Evolutionary conservation across 441 rosid genomes (phyloP), one percentile per base, ranked within the genome.

Genomic region (Pelargonium citronellum): DNA sequence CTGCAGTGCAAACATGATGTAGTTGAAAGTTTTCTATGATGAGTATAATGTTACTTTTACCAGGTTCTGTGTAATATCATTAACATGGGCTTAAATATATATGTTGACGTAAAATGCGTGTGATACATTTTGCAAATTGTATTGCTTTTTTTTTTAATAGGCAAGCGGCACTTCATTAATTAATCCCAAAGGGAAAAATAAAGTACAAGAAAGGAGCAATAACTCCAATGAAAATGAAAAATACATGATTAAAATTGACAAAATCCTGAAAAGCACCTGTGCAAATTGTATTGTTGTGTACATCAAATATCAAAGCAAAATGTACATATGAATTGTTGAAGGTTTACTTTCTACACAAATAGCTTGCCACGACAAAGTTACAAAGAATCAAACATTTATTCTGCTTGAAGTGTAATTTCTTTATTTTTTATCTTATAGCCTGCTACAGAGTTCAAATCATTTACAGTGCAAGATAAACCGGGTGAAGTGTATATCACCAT

Each of bases 401-500:
- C 16, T 53, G 1, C 20, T 49, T 8, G 10, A 12, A 3, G 22
- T 55, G 4, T 47, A 67, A 10, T 67, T 68, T 6, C 16, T 1
- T 71, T 13, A 1, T 30, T 65, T 51, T 47, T 62, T 6, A 71
- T 65, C 57, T 8, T 71, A n/a, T 70, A 89, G 93, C 84, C 89
- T 7, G 72, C 71, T 15, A 79, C 82, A 51, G 77, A 79, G 69
- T 89, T 83, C 77, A 77, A 79, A 70, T 85, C 87, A 10, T 90
- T 83, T 74, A 60, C 80, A 12, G 86, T 90, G 2, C 81, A 88
- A 77, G 90, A 87, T 73, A 76, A 74, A 66, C 80, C 86, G 0
- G 86, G 94, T 13, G 83, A 82, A 64, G 84, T 71, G 73, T 87
- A 86, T 79, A 79, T 88, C 60, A 78, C 75, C 43, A 83, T 88